These are phyloP conservation scores for Grosmannia clavigera DNA, from an alignment of 2,329 filamentous ascomycete species.

Conservation along the genomic window DNA sequence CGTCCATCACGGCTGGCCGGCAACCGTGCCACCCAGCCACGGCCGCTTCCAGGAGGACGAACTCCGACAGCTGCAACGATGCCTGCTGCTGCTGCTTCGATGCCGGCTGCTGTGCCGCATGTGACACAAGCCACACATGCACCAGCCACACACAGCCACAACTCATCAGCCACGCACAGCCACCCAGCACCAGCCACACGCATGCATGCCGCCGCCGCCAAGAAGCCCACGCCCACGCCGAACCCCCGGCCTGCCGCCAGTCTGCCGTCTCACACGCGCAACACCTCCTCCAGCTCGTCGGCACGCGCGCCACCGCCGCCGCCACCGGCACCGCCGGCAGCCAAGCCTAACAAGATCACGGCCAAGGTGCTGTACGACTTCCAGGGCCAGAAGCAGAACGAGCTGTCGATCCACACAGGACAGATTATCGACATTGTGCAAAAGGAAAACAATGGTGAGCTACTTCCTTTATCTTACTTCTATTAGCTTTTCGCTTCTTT, in stretches of 20 bases:
- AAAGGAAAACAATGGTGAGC: slow-evolving; percentile 83
- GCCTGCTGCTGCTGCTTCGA: slow-evolving; percentile 5
- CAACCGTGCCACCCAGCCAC: slow-evolving; percentile 31
- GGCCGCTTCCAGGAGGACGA: slow-evolving; percentile 12
- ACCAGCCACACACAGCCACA: no score
- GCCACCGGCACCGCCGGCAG: slow-evolving; percentile 55
- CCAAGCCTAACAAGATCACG: slow-evolving; percentile 57
- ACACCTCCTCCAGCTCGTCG: slow-evolving; percentile 39
- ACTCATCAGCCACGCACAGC: no score
- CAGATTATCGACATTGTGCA: slow-evolving; percentile 83
- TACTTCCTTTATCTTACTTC: not conserved
- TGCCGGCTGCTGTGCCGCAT: not conserved
- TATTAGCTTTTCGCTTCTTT: not conserved
- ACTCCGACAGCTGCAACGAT: not conserved
- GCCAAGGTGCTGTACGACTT: slow-evolving; percentile 94
- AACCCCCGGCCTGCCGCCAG: slow-evolving; percentile 11
- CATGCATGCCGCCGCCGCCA: not conserved
- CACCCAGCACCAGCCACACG: not conserved
- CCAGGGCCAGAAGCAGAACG: slow-evolving; percentile 68
- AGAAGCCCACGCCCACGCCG: slow-evolving; percentile 5
- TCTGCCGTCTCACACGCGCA: slow-evolving; percentile 41
- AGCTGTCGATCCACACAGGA: slow-evolving; percentile 67
- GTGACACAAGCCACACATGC: no score
- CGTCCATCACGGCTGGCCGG: slow-evolving; percentile 59
- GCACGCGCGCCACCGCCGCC: slow-evolving; percentile 45